Conservation (phyloP, 2,329 filamentous ascomycete genomes). For the Fusarium tjaetaba region DNA sequence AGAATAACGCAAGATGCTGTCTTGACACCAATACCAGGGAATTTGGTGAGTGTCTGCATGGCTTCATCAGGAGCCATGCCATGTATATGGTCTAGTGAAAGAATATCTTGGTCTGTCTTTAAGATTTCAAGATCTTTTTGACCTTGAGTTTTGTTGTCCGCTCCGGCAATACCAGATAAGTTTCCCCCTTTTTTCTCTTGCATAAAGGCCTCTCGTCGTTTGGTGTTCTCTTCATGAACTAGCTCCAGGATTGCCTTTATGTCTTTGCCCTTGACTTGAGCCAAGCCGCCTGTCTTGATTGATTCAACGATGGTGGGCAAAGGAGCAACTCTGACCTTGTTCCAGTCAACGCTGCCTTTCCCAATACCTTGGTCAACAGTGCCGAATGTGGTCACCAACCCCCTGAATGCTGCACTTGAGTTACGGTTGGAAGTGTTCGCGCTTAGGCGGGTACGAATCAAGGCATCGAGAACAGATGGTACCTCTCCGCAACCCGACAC, state of each 20-base stretch:
- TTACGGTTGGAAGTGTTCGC: slow-evolving; percentile 43
- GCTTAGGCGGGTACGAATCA: slow-evolving; percentile 42
- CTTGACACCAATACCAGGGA: slow-evolving; percentile 43
- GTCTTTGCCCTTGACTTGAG: slow-evolving; percentile 42
- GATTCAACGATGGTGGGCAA: slow-evolving; percentile 64
- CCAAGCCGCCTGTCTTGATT: slow-evolving; percentile 63
- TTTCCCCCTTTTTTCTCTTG: slow-evolving; percentile 36
- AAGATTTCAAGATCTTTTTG: slow-evolving; percentile 43
- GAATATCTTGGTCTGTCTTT: slow-evolving; percentile 40
- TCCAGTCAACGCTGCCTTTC: slow-evolving; percentile 43
- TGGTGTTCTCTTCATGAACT: slow-evolving; percentile 40
- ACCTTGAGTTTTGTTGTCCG: slow-evolving; percentile 38
- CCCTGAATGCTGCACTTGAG: slow-evolving; percentile 42
- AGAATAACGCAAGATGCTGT: slow-evolving; percentile 44
- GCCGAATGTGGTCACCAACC: slow-evolving; percentile 39
- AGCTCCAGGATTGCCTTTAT: slow-evolving; percentile 42
- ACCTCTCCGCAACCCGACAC: slow-evolving; percentile 44
- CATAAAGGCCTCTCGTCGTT: slow-evolving; percentile 38
- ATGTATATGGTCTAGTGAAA: slow-evolving; percentile 43
- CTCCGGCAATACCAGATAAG: slow-evolving; percentile 22
- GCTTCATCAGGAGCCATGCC: slow-evolving; percentile 43
- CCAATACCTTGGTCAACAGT: slow-evolving; percentile 39
- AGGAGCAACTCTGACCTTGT: slow-evolving; percentile 39
- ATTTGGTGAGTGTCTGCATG: slow-evolving; percentile 42
- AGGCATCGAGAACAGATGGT: slow-evolving; percentile 41